A percentile compares a stretch with the other conserved stretches of the same genome.
phyloP scores from a whole-genome alignment of 176 grass and related monocot genomes.

The Avena atlantica region DNA sequence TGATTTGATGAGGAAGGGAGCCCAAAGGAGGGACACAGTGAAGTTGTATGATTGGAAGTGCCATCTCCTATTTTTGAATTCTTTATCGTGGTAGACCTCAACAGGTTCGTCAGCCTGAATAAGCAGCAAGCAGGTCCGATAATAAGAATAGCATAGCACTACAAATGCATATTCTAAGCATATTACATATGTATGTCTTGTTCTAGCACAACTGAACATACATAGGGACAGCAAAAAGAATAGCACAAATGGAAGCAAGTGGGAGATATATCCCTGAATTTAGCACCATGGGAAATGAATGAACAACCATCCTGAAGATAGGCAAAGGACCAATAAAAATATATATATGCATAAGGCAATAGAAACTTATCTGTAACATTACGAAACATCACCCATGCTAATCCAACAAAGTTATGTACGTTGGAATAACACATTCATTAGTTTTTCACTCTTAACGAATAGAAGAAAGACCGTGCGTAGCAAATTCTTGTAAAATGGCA shows the following conservation, averaged over 20 bases:
- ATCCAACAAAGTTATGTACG: slow-evolving; percentile 1
- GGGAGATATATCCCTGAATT: background rate
- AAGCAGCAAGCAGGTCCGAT: slow-evolving; percentile 40
- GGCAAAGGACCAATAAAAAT: background rate
- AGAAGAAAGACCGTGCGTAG: background rate
- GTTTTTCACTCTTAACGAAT: background rate
- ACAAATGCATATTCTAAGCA: background rate
- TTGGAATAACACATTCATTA: background rate
- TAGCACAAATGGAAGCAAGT: background rate
- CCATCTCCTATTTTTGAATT: slow-evolving; percentile 76
- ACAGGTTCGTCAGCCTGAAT: slow-evolving; percentile 73
- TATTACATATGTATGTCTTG: background rate
- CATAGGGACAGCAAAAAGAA: background rate
- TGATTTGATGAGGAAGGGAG: slow-evolving; percentile 77
- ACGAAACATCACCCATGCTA: background rate
- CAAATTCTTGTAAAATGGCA: background rate
- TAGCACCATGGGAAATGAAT: background rate
- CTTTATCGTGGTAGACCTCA: slow-evolving; percentile 72
- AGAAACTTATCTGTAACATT: background rate
- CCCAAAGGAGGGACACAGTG: slow-evolving; percentile 71
- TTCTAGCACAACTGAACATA: slow-evolving; percentile 1
- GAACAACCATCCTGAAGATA: background rate
- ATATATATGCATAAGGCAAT: background rate
- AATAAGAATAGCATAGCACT: slow-evolving; percentile 32
- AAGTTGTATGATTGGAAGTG: slow-evolving; percentile 77